Evolutionary conservation across 2,329 filamentous ascomycete genomes (phyloP).

Genomic region (Diplodia seriata): DNA sequence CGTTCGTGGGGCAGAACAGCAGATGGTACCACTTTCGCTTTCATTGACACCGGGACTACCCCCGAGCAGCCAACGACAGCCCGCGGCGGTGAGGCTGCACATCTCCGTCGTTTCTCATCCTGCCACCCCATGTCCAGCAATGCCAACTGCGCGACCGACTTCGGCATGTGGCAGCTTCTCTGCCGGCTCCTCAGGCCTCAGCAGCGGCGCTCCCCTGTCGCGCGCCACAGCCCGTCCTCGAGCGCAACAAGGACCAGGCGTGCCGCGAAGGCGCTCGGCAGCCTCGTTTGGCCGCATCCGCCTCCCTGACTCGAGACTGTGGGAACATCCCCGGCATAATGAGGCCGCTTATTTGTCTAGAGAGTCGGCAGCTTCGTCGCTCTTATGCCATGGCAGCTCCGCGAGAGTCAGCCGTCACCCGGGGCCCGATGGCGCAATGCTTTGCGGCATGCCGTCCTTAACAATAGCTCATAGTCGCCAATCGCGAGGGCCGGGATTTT

Average conservation of each 20-base stretch:
- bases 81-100: conserved; percentile 3
- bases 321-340: background rate
- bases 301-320: background rate
- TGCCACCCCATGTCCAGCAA: background rate
- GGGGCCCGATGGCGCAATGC: conserved; percentile 8
- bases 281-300: no score
- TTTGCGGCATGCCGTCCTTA: background rate
- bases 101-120: background rate
- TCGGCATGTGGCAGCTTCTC: background rate
- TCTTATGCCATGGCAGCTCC: background rate
- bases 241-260: no score
- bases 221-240: background rate
- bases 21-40: background rate
- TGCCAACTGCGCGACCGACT: background rate
- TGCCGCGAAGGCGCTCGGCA: no score
- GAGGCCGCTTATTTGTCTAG: background rate
- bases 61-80: background rate
- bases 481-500: background rate
- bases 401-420: background rate
- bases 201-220: background rate
- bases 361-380: background rate
- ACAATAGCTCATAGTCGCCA: background rate
- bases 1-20: background rate
- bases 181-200: background rate
- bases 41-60: background rate